These are phyloP conservation scores for Trichoderma atrobrunneum DNA, from an alignment of 2,329 filamentous ascomycete species.

Conservation along the genomic window DNA sequence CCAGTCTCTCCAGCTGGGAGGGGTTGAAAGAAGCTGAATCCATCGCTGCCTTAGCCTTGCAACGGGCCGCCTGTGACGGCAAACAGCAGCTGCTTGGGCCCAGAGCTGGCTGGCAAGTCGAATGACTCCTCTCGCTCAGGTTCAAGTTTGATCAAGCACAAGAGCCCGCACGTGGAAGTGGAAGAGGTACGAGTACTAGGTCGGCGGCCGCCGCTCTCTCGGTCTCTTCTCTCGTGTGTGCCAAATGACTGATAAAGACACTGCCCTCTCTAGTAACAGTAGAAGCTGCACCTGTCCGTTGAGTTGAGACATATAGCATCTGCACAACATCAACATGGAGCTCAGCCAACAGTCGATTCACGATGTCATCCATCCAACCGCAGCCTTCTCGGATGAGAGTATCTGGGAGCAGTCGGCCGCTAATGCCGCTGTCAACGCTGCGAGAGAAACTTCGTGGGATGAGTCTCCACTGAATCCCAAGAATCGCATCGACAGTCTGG, in stretches of 20 bases:
- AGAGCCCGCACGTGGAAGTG: neutral
- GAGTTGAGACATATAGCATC: conserved; percentile 18
- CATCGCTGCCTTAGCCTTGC: neutral
- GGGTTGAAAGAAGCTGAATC: conserved; percentile 1
- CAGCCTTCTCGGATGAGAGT: conserved; percentile 41
- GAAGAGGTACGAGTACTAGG: neutral
- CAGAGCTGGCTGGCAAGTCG: neutral
- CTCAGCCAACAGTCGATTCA: conserved; percentile 51
- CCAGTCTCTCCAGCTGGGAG: conserved; percentile 16
- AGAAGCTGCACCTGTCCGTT: neutral
- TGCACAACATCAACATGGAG: conserved; percentile 49
- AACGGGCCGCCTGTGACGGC: neutral
- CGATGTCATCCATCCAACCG: conserved; percentile 58
- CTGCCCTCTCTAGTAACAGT: neutral
- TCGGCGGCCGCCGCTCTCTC: neutral
- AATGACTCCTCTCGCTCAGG: neutral
- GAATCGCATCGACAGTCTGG: conserved; percentile 58
- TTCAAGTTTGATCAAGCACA: neutral
- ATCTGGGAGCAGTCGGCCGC: neutral
- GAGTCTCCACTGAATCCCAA: conserved; percentile 56
- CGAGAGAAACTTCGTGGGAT: conserved; percentile 39
- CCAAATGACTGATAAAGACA: conserved; percentile 4
- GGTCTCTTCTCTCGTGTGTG: neutral
- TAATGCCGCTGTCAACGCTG: neutral
- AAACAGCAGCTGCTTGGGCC: neutral